Conservation (phyloP, 768 basidiomycete species). For the Rhizopogon sp. region DNA sequence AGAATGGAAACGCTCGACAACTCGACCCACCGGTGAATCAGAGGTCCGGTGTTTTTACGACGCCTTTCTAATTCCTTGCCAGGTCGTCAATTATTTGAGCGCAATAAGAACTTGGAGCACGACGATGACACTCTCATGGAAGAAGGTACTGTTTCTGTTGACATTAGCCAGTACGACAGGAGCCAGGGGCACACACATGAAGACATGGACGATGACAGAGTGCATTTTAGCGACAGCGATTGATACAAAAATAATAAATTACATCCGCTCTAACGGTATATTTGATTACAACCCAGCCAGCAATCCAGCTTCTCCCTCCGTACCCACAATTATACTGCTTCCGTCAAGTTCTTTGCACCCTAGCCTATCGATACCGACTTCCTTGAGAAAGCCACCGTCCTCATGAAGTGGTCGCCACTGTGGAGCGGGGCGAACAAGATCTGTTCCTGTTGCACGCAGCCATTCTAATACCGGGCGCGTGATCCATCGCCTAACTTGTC, state of each 20-base stretch:
- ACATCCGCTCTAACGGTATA: slow-evolving; percentile 9
- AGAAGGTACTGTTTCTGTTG: slow-evolving; percentile 84
- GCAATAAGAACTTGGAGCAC: slow-evolving; percentile 58
- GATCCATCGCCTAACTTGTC: slow-evolving; percentile 50
- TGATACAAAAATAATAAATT: slow-evolving; percentile 27
- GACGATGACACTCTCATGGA: slow-evolving; percentile 81
- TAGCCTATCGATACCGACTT: slow-evolving; percentile 49
- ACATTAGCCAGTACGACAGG: slow-evolving; percentile 85
- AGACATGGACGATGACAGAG: slow-evolving; percentile 54
- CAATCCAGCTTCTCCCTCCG: slow-evolving; percentile 48
- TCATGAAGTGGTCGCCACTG: slow-evolving; percentile 35
- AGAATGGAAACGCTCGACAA: slow-evolving; percentile 62
- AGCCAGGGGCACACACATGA: slow-evolving; percentile 36
- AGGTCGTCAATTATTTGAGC: slow-evolving; percentile 94
- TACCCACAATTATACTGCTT: slow-evolving; percentile 48
- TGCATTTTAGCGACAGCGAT: slow-evolving; percentile 88
- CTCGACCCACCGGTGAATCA: slow-evolving; percentile 63
- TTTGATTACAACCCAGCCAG: slow-evolving; percentile 51
- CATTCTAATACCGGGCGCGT: slow-evolving; percentile 70
- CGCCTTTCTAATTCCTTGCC: slow-evolving; percentile 8
- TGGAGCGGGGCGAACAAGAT: slow-evolving; percentile 34
- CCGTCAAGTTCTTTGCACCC: slow-evolving; percentile 56
- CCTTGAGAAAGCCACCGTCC: slow-evolving; percentile 56
- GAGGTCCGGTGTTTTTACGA: neutral
- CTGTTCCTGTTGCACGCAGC: slow-evolving; percentile 54